These are phyloP conservation scores for Solanum virginianum DNA, from an alignment of 257 asterid genomes.

Conservation along the genomic window DNA sequence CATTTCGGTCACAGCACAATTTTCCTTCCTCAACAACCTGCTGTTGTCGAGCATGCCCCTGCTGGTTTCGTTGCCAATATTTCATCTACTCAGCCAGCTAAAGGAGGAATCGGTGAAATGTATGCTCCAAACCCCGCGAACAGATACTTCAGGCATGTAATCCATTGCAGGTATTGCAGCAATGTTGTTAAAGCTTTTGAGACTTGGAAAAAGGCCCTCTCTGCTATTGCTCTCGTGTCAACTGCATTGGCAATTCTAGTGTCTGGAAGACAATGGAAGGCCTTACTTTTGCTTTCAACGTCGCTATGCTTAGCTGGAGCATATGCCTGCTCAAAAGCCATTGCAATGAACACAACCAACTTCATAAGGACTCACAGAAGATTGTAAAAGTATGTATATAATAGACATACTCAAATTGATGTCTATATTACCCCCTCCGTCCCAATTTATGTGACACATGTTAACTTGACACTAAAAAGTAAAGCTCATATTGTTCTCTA, in stretches of 20 bases:
- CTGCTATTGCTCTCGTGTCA: slow-evolving; percentile 43
- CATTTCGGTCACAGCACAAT: slow-evolving; percentile 69
- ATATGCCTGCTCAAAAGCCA: slow-evolving; percentile 42
- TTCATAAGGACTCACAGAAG: slow-evolving; percentile 90
- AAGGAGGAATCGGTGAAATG: slow-evolving; percentile 71
- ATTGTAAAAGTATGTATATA: slow-evolving; percentile 20
- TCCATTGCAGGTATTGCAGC: slow-evolving; percentile 70
- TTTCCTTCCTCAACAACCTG: slow-evolving; percentile 51
- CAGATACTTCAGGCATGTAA: slow-evolving; percentile 67
- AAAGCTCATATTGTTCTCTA: background rate
- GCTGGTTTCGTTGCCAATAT: slow-evolving; percentile 73
- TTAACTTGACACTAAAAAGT: background rate
- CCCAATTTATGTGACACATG: background rate
- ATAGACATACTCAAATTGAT: background rate
- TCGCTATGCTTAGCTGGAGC: slow-evolving; percentile 58
- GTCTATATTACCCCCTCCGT: background rate
- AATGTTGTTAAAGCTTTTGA: slow-evolving; percentile 29
- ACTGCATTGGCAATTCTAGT: slow-evolving; percentile 69
- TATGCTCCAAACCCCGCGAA: slow-evolving; percentile 65
- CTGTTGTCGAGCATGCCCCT: slow-evolving; percentile 92
- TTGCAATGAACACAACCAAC: slow-evolving; percentile 61
- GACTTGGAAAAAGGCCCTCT: slow-evolving; percentile 51
- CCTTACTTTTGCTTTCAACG: slow-evolving; percentile 37
- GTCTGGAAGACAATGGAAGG: slow-evolving; percentile 80
- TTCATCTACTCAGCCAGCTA: slow-evolving; percentile 85